Conservation (phyloP, 192 early-diverging fungal genomes). For the Allomyces macrogynus region DNA sequence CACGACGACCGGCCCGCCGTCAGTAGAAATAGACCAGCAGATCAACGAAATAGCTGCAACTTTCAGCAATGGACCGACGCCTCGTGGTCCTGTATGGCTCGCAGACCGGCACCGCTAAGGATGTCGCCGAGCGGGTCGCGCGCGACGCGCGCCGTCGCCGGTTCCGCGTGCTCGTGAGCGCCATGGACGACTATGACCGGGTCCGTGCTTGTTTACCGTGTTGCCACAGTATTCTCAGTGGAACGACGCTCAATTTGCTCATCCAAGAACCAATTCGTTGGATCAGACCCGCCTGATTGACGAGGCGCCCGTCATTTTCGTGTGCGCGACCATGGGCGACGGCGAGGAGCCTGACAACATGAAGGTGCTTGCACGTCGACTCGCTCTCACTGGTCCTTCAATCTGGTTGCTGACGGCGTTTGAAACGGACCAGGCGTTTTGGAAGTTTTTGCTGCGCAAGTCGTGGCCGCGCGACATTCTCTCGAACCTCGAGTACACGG, state of each 20-base stretch:
- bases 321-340: constrained; percentile 85
- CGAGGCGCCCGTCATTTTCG: constrained; percentile 43
- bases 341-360: constrained; percentile 82
- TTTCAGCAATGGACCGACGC: constrained; percentile 4
- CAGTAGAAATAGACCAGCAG: too few relatives aligned
- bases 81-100: constrained; percentile 72
- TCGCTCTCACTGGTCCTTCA: too few relatives aligned
- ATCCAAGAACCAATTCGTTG: background rate
- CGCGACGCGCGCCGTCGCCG: constrained; percentile 59
- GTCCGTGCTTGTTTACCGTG: constrained; percentile 11
- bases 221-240: background rate
- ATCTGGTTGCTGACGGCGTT: too few relatives aligned
- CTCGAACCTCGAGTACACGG: constrained; percentile 47
- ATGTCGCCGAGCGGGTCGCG: constrained; percentile 62
- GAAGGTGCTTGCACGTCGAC: constrained; percentile 28
- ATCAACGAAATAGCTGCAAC: too few relatives aligned
- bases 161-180: constrained; percentile 33
- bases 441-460: constrained; percentile 77
- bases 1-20: too few relatives aligned
- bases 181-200: constrained; percentile 62
- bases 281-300: background rate
- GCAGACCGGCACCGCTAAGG: constrained; percentile 83
- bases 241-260: background rate
- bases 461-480: constrained; percentile 43
- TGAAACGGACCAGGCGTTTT: constrained; percentile 34